Conservation (phyloP, 202 grass and related monocot genomes). For the Carex arenaria region DNA sequence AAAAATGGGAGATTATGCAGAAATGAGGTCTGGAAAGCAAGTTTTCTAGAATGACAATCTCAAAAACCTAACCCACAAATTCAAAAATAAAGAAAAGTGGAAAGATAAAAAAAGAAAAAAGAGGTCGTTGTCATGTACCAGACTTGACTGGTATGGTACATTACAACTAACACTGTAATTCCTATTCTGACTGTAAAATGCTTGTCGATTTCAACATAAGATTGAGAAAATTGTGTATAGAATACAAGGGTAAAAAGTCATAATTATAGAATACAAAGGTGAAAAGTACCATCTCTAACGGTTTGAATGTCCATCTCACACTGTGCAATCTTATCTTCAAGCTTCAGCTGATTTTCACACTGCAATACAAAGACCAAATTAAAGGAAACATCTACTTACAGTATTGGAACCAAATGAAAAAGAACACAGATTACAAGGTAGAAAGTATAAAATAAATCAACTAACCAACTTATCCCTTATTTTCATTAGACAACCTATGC, state of each 20-base stretch:
- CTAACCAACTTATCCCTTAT: slow-evolving; percentile 61
- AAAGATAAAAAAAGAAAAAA: not conserved
- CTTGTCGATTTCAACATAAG: not conserved
- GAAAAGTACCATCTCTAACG: slow-evolving; percentile 41
- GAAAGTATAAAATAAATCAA: slow-evolving; percentile 15
- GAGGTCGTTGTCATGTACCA: not conserved
- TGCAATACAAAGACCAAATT: slow-evolving; percentile 31
- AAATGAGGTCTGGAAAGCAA: not conserved
- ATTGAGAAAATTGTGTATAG: not conserved
- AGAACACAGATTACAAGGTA: slow-evolving; percentile 4
- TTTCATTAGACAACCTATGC: slow-evolving; percentile 33
- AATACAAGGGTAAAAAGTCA: not conserved
- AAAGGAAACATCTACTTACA: not conserved
- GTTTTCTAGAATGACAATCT: not conserved
- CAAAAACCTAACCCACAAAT: not conserved
- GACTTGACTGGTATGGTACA: not conserved
- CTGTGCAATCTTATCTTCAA: slow-evolving; percentile 52
- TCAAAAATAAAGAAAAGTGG: not conserved
- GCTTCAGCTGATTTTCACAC: slow-evolving; percentile 31
- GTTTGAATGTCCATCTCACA: slow-evolving; percentile 65
- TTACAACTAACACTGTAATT: not conserved
- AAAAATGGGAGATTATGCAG: not conserved
- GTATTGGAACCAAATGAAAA: slow-evolving; percentile 21
- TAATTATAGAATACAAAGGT: not conserved
- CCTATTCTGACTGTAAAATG: not conserved